Conservation (phyloP, 306 rosid genomes). For the Trifolium subterraneum region DNA sequence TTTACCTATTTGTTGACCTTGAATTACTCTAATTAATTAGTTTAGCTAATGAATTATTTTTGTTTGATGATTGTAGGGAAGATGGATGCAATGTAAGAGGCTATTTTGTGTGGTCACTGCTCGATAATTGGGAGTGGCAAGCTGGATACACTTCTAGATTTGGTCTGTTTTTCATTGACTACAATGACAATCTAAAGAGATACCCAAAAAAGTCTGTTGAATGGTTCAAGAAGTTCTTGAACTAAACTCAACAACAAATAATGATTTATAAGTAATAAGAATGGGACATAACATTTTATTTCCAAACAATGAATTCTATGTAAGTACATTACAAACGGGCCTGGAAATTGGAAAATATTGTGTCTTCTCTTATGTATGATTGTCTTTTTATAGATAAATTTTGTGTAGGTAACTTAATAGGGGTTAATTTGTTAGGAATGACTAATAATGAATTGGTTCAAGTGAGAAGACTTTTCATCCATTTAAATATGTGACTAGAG, state of each 20-base stretch:
- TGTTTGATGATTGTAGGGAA: slow-evolving; percentile 49
- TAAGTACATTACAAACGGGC: neutral
- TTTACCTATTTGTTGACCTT: neutral
- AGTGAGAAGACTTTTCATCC: no score
- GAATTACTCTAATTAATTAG: neutral
- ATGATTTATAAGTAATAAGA: neutral
- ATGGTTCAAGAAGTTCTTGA: slow-evolving; percentile 83
- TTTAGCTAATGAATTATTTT: slow-evolving; percentile 5
- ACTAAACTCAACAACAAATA: slow-evolving; percentile 29
- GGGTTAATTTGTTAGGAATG: no score
- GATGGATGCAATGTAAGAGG: slow-evolving; percentile 89
- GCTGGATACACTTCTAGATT: slow-evolving; percentile 79
- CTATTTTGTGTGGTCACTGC: slow-evolving; percentile 81
- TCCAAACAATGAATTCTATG: neutral
- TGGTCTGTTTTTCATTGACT: slow-evolving; percentile 79
- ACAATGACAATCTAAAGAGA: slow-evolving; percentile 72
- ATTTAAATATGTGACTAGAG: no score
- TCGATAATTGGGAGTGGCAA: slow-evolving; percentile 89
- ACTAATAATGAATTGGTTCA: no score
- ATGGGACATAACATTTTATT: neutral
- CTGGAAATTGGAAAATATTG: neutral
- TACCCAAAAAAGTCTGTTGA: slow-evolving; percentile 69
- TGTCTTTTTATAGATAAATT: neutral
- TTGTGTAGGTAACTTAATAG: neutral
- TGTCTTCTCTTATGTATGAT: neutral